Percentiles rank a stretch among this genome's conserved stretches.
Conservation (phyloP, 768 basidiomycete genomes). For the Clathrus columnatus region DNA sequence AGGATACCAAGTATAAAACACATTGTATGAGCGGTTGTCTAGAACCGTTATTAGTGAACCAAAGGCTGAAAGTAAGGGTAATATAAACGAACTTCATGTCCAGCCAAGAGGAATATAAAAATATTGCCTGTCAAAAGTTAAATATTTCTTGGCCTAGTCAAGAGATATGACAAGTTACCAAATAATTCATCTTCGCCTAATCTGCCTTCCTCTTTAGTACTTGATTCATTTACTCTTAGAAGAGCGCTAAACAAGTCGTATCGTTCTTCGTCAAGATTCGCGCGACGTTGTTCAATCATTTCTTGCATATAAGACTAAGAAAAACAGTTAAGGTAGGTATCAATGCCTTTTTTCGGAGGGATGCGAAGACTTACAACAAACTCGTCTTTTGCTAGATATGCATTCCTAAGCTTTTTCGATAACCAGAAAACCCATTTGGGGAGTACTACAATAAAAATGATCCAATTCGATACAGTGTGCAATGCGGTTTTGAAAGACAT, state of each 20-base stretch:
- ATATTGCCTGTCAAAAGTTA: too few species aligned
- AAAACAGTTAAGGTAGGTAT: too few species aligned
- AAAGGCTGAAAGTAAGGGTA: not conserved
- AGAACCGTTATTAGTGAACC: not conserved
- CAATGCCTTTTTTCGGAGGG: not conserved
- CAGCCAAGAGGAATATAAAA: constrained; percentile 18
- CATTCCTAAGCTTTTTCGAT: constrained; percentile 24
- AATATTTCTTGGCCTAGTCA: too few species aligned
- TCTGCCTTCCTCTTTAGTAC: constrained; percentile 23
- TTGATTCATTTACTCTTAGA: constrained; percentile 39
- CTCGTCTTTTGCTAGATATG: constrained; percentile 20
- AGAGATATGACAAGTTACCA: too few species aligned
- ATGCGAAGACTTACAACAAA: constrained; percentile 16
- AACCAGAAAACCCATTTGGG: constrained; percentile 33
- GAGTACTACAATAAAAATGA: constrained; percentile 30
- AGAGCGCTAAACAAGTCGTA: constrained; percentile 47
- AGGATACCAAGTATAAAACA: constrained; percentile 16
- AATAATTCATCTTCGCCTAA: constrained; percentile 37
- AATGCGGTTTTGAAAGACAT: constrained; percentile 44
- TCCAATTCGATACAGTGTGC: constrained; percentile 32
- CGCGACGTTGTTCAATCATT: constrained; percentile 41
- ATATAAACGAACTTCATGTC: constrained; percentile 15
- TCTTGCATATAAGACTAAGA: constrained; percentile 39
- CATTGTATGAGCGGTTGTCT: constrained; percentile 19
- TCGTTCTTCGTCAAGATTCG: constrained; percentile 27